Evolutionary conservation across 2,329 filamentous ascomycete species (phyloP).

Genomic region (Ilyonectria sp.): DNA sequence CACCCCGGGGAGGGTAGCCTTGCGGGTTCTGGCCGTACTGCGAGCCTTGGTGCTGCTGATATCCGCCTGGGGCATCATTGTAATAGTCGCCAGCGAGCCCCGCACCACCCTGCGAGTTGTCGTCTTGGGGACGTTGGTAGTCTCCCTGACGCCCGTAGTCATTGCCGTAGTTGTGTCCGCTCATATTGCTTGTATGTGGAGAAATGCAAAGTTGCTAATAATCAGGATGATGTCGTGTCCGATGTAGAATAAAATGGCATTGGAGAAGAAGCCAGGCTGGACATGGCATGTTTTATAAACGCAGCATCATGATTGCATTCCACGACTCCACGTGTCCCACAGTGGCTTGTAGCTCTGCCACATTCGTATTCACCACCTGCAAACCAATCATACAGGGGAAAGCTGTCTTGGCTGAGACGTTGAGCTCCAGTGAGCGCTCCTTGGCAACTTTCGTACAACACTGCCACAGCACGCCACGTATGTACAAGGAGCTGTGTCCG

Average conservation of each 20-base stretch:
- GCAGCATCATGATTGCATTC: neutral
- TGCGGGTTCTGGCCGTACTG: neutral
- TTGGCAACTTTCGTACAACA: constrained; percentile 14
- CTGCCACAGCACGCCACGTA: constrained; percentile 22
- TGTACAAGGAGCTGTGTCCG: neutral
- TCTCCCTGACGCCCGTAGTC: constrained; percentile 16
- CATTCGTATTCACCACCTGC: constrained; percentile 2
- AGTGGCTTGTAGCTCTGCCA: constrained; percentile 24
- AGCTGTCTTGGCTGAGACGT: constrained; percentile 20
- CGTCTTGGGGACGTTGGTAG: constrained; percentile 8
- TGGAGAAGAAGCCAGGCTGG: neutral
- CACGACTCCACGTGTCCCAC: constrained; percentile 16
- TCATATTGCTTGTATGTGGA: constrained; percentile 6
- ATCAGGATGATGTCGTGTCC: neutral
- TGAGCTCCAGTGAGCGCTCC: constrained; percentile 15
- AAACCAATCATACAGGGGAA: constrained; percentile 12
- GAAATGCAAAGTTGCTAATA: neutral
- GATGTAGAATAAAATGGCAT: neutral
- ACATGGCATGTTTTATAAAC: neutral
- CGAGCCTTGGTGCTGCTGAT: constrained; percentile 8
- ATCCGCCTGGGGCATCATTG: neutral
- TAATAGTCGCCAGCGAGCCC: constrained; percentile 12
- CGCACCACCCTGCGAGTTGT: constrained; percentile 10
- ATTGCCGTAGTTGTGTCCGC: constrained; percentile 2
- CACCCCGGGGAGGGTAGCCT: neutral